Conservation (phyloP, 1,284 basidiomycete genomes). For the Polyporus tsugae region DNA sequence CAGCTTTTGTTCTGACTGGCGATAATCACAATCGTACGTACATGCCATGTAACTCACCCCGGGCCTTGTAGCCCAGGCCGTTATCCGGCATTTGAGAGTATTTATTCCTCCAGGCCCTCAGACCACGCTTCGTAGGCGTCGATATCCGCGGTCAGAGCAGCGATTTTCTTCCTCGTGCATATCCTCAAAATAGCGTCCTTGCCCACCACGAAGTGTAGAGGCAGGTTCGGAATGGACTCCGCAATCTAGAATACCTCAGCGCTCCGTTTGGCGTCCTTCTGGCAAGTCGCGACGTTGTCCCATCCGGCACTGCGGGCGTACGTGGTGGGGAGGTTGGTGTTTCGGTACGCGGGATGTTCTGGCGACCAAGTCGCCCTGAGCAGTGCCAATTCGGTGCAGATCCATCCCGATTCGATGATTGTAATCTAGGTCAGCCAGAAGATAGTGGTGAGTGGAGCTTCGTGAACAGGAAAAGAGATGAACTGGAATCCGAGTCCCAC, state of each 20-base stretch:
- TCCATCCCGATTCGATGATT: conserved; percentile 22
- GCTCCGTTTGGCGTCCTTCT: conserved; percentile 13
- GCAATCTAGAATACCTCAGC: conserved; percentile 25
- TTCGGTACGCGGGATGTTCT: conserved; percentile 20
- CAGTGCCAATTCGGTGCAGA: conserved; percentile 9
- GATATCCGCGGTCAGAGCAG: conserved; percentile 4
- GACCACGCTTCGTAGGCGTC: conserved; percentile 22
- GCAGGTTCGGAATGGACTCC: conserved; percentile 14
- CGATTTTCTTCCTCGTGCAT: conserved; percentile 21
- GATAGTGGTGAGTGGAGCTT: neutral
- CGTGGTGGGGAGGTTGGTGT: conserved; percentile 16
- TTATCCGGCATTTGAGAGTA: neutral
- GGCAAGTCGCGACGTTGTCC: neutral
- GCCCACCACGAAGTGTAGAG: conserved; percentile 23
- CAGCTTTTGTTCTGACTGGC: too few species aligned
- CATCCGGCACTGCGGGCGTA: conserved; percentile 3
- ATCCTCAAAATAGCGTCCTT: conserved; percentile 25
- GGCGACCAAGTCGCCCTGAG: conserved; percentile 12
- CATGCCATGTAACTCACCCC: neutral
- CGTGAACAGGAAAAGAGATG: neutral
- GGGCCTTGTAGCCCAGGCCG: too few species aligned
- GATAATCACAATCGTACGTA: neutral
- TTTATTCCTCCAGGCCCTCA: conserved; percentile 9
- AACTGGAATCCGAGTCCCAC: conserved; percentile 22
- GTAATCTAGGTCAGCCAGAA: conserved; percentile 8